Conservation (phyloP, 2,329 filamentous ascomycete genomes). For the Bipolaris sorokiniana region DNA sequence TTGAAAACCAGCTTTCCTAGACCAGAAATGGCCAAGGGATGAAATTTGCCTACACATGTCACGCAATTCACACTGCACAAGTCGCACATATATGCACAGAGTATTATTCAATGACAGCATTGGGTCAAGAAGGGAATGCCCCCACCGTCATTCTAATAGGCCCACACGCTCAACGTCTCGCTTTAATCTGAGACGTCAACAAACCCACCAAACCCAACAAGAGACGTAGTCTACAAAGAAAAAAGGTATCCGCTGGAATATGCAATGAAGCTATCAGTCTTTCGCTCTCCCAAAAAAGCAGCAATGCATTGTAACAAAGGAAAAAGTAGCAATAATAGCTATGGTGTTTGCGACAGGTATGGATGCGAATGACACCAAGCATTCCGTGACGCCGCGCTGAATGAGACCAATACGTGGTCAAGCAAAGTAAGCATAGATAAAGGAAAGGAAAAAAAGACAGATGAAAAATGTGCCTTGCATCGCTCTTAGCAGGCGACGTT, state of each 20-base stretch:
- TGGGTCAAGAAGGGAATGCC: background rate
- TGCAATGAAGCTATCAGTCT: constrained; percentile 26
- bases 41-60: background rate
- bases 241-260: constrained; percentile 25
- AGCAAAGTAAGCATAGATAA: constrained; percentile 16
- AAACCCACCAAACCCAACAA: constrained; percentile 7
- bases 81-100: background rate
- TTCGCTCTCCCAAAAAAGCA: constrained; percentile 4
- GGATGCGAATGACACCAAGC: constrained; percentile 16
- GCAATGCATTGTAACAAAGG: constrained; percentile 17
- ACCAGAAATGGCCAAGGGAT: background rate
- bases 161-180: background rate
- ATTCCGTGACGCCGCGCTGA: constrained; percentile 39
- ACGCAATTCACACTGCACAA: background rate
- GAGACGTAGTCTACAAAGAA: constrained; percentile 29
- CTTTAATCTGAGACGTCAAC: constrained; percentile 7
- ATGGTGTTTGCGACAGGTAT: constrained; percentile 12
- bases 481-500: constrained; percentile 37
- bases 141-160: background rate
- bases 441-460: constrained; percentile 15
- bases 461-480: background rate
- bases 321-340: constrained; percentile 19
- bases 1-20: background rate
- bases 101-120: background rate
- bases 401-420: constrained; percentile 20